phyloP scores from a whole-genome alignment of 2,329 filamentous ascomycete genomes.

The Venturia asperata region DNA sequence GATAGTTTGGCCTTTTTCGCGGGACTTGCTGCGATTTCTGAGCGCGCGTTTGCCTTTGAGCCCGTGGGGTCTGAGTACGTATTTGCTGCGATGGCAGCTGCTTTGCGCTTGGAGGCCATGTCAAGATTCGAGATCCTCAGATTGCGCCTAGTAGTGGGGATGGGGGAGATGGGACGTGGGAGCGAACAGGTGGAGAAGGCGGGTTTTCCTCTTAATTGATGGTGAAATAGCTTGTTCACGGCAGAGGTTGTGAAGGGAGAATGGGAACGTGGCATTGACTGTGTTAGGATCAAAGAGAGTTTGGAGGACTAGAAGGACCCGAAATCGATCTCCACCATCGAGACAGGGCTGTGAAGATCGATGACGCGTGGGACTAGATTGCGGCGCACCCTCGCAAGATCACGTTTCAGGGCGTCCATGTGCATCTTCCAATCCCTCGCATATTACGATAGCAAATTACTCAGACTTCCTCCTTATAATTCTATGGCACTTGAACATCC shows the following conservation, averaged over 20 bases:
- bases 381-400: not conserved
- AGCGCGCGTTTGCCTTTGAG: slow-evolving; percentile 33
- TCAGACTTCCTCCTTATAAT: too few relatives aligned
- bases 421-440: too few relatives aligned
- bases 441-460: too few relatives aligned
- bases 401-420: not conserved
- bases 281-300: not conserved
- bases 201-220: not conserved
- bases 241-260: not conserved
- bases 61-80: slow-evolving; percentile 32
- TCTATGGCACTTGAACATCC: too few relatives aligned
- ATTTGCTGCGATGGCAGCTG: slow-evolving; percentile 21
- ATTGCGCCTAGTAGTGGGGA: not conserved
- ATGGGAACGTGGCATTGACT: not conserved
- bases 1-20: slow-evolving; percentile 23
- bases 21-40: slow-evolving; percentile 27
- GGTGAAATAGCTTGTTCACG: not conserved
- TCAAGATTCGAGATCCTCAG: not conserved
- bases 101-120: slow-evolving; percentile 33
- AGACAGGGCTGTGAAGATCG: slow-evolving; percentile 3
- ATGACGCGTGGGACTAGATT: not conserved
- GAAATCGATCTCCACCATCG: not conserved
- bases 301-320: not conserved
- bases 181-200: not conserved
- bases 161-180: not conserved